Percentiles rank a stretch among this genome's conserved stretches.
Conservation (phyloP, 495 filamentous ascomycete species). For the Tetracladium setigerum region DNA sequence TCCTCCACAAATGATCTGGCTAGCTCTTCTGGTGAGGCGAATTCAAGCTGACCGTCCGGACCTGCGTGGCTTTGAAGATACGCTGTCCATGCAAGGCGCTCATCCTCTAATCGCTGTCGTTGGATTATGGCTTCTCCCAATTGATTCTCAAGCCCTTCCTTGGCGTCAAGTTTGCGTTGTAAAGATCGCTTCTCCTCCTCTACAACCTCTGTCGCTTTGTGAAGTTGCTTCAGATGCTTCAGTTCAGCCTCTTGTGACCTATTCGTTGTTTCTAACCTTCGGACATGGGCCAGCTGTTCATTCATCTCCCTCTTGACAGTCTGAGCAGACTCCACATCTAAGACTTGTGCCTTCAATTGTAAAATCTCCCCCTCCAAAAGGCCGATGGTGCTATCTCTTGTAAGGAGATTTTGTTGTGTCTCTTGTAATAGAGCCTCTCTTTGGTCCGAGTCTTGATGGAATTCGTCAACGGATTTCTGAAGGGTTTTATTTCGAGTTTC, state of each 20-base stretch:
- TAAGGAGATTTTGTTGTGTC: constrained; percentile 56
- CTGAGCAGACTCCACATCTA: constrained; percentile 71
- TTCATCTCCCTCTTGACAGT: constrained; percentile 78
- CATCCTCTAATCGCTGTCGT: constrained; percentile 82
- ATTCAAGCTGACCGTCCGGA: constrained; percentile 52
- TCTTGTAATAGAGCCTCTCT: constrained; percentile 54
- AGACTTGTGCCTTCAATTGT: constrained; percentile 72
- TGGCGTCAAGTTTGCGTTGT: constrained; percentile 65
- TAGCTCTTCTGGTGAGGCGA: constrained; percentile 82
- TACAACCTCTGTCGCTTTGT: constrained; percentile 84
- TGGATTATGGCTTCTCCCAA: constrained; percentile 72
- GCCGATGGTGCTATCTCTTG: constrained; percentile 62
- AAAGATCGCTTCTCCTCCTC: constrained; percentile 90
- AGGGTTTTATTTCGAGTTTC: constrained; percentile 62
- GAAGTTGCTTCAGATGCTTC: constrained; percentile 65
- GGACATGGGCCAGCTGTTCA: constrained; percentile 86
- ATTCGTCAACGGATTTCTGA: constrained; percentile 58
- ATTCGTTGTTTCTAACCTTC: constrained; percentile 69
- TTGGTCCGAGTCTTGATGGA: constrained; percentile 62
- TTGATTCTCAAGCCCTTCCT: constrained; percentile 67
- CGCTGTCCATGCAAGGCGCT: constrained; percentile 76
- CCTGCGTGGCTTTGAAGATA: constrained; percentile 65
- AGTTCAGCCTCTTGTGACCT: constrained; percentile 75
- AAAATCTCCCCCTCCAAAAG: constrained; percentile 76
- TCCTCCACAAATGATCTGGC: constrained; percentile 78